A percentile compares a stretch with the other conserved stretches of the same genome.
Evolutionary conservation across 2,329 filamentous ascomycete genomes (phyloP).

Genomic region (Penicillium sp.): DNA sequence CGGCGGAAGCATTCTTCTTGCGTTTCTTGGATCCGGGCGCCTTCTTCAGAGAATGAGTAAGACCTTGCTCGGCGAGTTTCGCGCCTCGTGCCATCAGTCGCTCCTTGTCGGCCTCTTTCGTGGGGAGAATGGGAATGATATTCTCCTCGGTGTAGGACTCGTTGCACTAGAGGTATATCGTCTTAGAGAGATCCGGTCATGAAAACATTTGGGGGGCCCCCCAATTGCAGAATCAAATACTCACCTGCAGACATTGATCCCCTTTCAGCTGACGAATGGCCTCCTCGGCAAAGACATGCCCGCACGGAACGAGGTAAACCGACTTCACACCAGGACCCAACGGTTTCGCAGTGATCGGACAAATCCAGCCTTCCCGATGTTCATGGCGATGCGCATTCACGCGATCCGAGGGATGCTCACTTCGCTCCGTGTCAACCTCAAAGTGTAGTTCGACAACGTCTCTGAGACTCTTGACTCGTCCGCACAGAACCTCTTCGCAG

Average conservation of each 20-base stretch:
- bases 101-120: constrained; percentile 62
- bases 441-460: constrained; percentile 87
- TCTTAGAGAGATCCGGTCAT: too few species aligned
- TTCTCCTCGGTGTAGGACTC: constrained; percentile 66
- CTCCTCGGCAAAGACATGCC: constrained; percentile 85
- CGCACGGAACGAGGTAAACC: constrained; percentile 89
- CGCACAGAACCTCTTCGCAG: constrained; percentile 55
- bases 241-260: constrained; percentile 55
- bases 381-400: constrained; percentile 25
- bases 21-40: constrained; percentile 61
- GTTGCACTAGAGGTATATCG: constrained; percentile 56
- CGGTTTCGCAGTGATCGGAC: constrained; percentile 80
- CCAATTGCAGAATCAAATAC: constrained; percentile 8
- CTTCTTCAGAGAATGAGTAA: constrained; percentile 88
- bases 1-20: constrained; percentile 59
- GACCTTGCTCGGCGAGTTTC: constrained; percentile 61
- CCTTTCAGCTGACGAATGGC: constrained; percentile 73
- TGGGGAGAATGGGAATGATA: constrained; percentile 74
- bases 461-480: constrained; percentile 67
- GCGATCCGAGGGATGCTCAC: constrained; percentile 38
- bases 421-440: constrained; percentile 44
- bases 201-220: too few species aligned
- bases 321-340: constrained; percentile 72
- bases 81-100: constrained; percentile 61
- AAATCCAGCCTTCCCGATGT: constrained; percentile 61